Percentiles rank a stretch among this genome's conserved stretches.
Evolutionary conservation across 164 flowering plant species (phyloP).

Genomic region (Buxus sempervirens): DNA sequence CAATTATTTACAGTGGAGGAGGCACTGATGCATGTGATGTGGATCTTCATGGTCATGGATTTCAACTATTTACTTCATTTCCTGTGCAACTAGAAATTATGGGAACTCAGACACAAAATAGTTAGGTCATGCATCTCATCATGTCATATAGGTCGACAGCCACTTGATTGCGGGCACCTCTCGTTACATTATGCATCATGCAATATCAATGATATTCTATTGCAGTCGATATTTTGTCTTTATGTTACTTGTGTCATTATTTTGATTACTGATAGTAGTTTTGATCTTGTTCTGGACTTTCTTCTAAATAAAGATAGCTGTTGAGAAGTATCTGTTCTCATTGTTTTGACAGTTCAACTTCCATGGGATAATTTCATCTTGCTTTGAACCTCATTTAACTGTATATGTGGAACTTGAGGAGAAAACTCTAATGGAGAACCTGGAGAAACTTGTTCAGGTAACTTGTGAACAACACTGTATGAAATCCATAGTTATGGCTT

Average conservation of each 20-base stretch:
- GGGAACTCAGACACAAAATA: background rate
- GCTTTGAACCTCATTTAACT: slow-evolving; percentile 89
- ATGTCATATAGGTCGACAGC: background rate
- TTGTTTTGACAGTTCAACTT: slow-evolving; percentile 81
- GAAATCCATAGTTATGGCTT: background rate
- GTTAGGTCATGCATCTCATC: background rate
- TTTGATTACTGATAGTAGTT: background rate
- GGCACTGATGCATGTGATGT: background rate
- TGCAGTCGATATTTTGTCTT: background rate
- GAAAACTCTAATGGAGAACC: slow-evolving; percentile 86
- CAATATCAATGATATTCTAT: background rate
- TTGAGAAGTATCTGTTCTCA: slow-evolving; percentile 8
- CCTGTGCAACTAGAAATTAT: background rate
- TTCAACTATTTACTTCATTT: background rate
- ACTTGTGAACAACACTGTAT: background rate
- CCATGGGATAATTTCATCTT: slow-evolving; percentile 91
- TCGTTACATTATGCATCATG: background rate
- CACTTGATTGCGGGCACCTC: background rate
- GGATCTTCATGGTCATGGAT: background rate
- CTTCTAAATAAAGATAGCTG: background rate
- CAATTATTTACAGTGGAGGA: background rate
- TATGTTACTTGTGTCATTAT: background rate
- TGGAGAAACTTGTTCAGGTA: slow-evolving; percentile 98
- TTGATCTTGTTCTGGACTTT: background rate
- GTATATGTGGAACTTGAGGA: slow-evolving; percentile 92